A percentile compares a stretch with the other conserved stretches of the same genome.
phyloP scores from a whole-genome alignment of 2,329 filamentous ascomycete species.

The Lecanicillium sp. region DNA sequence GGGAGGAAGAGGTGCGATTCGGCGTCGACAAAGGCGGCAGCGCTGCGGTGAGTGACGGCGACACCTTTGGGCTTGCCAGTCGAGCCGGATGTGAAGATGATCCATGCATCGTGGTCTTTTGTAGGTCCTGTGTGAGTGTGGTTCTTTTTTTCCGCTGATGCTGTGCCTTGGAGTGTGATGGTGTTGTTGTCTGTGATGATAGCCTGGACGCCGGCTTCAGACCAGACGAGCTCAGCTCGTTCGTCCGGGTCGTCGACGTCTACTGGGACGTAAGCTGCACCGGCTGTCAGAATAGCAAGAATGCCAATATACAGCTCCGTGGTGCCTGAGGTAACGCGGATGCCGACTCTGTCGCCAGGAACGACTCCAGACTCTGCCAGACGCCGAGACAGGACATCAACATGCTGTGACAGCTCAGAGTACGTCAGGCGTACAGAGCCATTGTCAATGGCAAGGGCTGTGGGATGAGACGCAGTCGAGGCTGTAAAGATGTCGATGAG shows the following conservation, averaged over 20 bases:
- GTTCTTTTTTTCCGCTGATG: not conserved
- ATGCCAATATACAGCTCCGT: constrained; percentile 18
- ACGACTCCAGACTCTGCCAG: constrained; percentile 15
- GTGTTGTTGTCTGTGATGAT: constrained; percentile 17
- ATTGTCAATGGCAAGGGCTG: constrained; percentile 17
- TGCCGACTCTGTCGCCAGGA: constrained; percentile 17
- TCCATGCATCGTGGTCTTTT: constrained; percentile 19
- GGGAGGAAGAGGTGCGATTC: constrained; percentile 19
- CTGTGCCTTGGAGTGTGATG: constrained; percentile 11
- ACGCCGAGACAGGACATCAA: constrained; percentile 9
- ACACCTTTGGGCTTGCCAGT: constrained; percentile 21
- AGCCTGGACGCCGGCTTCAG: constrained; percentile 16
- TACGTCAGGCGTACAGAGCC: constrained; percentile 15
- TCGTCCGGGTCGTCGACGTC: constrained; percentile 20
- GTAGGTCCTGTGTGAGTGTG: constrained; percentile 3
- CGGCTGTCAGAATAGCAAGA: constrained; percentile 17
- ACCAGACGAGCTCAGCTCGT: constrained; percentile 19
- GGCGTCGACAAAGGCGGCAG: constrained; percentile 21
- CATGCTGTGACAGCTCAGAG: constrained; percentile 6
- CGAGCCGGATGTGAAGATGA: constrained; percentile 20
- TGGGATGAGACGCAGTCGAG: constrained; percentile 13
- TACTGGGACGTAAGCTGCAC: constrained; percentile 20
- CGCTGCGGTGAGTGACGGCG: constrained; percentile 20
- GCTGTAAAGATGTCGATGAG: constrained; percentile 18
- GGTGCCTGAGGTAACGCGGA: constrained; percentile 18